Conservation (phyloP, 163 green algal genomes). For the Chlamydomonas reinhardtii region DNA sequence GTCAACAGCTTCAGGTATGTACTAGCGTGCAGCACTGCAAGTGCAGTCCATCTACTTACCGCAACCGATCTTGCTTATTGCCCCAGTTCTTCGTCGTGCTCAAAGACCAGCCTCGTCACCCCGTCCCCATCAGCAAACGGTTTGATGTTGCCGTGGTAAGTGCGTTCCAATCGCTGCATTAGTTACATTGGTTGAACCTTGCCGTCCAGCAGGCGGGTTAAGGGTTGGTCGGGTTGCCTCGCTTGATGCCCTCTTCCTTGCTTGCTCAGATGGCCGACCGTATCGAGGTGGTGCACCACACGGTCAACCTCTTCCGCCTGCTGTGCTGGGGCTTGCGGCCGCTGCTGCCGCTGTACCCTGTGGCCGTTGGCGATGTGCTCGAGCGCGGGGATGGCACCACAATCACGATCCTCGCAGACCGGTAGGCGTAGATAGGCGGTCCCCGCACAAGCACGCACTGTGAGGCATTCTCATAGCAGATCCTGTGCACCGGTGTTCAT, state of each 20-base stretch:
- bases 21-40: neutral
- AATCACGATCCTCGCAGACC: slow-evolving; percentile 27
- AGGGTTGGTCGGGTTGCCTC: neutral
- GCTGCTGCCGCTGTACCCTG: slow-evolving; percentile 25
- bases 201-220: no score
- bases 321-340: slow-evolving; percentile 26
- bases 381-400: slow-evolving; percentile 11
- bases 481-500: slow-evolving; percentile 1
- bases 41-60: neutral
- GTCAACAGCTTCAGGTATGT: slow-evolving; percentile 11
- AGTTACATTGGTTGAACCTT: no score
- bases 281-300: slow-evolving; percentile 30
- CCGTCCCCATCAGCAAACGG: slow-evolving; percentile 33
- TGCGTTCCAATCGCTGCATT: neutral
- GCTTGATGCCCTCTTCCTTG: slow-evolving; percentile 22
- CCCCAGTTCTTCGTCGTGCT: slow-evolving; percentile 19
- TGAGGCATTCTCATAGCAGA: neutral
- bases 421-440: neutral
- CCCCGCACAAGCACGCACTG: slow-evolving; percentile 11
- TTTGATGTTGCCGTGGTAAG: slow-evolving; percentile 12
- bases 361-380: slow-evolving; percentile 19
- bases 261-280: slow-evolving; percentile 21
- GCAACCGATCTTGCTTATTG: neutral
- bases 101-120: slow-evolving; percentile 9
- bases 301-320: slow-evolving; percentile 30